These are phyloP conservation scores for Coleophoma eucalyptorum DNA, from an alignment of 2,329 filamentous ascomycete species.

Conservation along the genomic window DNA sequence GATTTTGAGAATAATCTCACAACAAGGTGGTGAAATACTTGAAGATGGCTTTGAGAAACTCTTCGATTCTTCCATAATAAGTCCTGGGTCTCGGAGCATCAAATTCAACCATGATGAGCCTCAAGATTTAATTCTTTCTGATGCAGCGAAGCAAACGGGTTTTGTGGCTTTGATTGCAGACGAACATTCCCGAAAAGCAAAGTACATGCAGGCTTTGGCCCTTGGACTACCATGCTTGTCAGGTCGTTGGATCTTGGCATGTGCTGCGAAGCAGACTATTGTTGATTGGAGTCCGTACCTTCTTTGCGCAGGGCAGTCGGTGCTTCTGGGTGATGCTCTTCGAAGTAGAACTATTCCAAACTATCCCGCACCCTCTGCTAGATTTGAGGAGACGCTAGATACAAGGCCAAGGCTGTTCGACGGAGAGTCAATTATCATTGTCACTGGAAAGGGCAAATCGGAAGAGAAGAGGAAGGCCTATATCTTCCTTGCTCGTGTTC, in stretches of 20 bases:
- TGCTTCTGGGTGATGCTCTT: constrained; percentile 70
- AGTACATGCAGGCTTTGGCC: constrained; percentile 92
- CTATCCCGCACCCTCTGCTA: constrained; percentile 55
- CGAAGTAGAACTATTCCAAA: constrained; percentile 66
- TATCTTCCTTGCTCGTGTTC: constrained; percentile 72
- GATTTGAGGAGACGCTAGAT: constrained; percentile 52
- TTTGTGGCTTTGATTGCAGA: constrained; percentile 88
- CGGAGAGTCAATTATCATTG: constrained; percentile 64
- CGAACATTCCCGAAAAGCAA: constrained; percentile 78
- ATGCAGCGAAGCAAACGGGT: constrained; percentile 50
- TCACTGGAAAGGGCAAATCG: constrained; percentile 61
- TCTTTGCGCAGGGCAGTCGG: constrained; percentile 78
- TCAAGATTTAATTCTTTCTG: constrained; percentile 47
- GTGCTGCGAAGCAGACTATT: constrained; percentile 55
- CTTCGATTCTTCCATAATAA: constrained; percentile 47
- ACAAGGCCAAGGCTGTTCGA: constrained; percentile 60
- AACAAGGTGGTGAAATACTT: constrained; percentile 70
- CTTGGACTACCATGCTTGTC: constrained; percentile 85
- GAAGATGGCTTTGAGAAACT: constrained; percentile 76
- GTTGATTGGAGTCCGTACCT: constrained; percentile 79
- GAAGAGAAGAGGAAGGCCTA: constrained; percentile 67
- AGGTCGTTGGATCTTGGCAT: constrained; percentile 75
- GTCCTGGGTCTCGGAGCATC: constrained; percentile 6
- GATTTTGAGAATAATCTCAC: constrained; percentile 59
- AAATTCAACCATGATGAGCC: constrained; percentile 10